phyloP scores from a whole-genome alignment of 495 filamentous ascomycete genomes.

The Penicillium salamii region DNA sequence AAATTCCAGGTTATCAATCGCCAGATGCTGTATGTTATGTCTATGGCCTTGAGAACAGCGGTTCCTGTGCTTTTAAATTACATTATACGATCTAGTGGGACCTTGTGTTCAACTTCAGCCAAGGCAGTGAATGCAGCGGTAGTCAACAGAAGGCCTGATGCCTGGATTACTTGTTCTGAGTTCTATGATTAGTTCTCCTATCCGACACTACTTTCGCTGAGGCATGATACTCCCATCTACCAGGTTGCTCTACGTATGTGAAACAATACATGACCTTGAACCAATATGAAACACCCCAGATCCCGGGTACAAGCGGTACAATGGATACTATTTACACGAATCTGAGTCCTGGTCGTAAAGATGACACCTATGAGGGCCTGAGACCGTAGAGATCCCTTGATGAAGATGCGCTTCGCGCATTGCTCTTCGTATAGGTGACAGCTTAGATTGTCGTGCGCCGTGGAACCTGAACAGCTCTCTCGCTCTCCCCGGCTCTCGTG shows the following conservation, averaged over 20 bases:
- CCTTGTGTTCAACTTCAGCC: background rate
- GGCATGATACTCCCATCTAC: background rate
- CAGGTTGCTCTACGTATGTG: background rate
- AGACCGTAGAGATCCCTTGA: background rate
- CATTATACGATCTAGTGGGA: background rate
- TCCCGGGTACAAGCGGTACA: background rate
- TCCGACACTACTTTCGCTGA: background rate
- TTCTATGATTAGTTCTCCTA: background rate
- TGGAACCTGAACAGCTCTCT: background rate
- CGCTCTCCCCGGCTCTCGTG: too few relatives aligned
- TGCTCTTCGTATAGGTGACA: background rate
- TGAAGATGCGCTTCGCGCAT: background rate
- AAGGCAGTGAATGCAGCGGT: background rate
- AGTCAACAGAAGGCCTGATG: background rate
- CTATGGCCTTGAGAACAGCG: background rate
- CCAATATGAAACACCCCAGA: background rate
- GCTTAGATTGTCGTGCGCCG: background rate
- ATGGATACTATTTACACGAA: background rate
- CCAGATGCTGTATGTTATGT: background rate
- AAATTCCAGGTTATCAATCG: background rate
- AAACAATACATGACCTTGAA: background rate
- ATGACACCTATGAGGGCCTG: background rate
- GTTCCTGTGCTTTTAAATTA: background rate
- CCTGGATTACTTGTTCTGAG: background rate
- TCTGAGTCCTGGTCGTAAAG: background rate